Evolutionary conservation across 805 yeast species (phyloP), one percentile per base, ranked within the genome.

Genomic region (Debaryomyces hansenii): DNA sequence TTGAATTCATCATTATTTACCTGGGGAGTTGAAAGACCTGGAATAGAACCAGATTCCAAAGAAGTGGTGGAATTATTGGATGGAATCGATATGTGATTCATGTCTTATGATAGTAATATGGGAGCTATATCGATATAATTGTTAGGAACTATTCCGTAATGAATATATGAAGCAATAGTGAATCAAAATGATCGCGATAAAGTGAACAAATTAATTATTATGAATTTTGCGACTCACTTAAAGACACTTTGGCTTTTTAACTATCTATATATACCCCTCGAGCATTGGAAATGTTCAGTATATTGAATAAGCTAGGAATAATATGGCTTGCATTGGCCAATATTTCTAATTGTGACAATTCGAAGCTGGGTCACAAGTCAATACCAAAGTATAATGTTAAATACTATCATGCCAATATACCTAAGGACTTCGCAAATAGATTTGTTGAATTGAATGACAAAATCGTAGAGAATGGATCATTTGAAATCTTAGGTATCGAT

Each of bases 21-120:
- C 27, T 63, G 64, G 2, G 71, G 67, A 5, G 76, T 71, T 11
- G 64, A 59, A 32, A 70, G 65, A 1, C 66, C 74, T 12, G 35
- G 31, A n/a, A 48, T 43, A 6, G 40, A 21, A 10, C 29, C 15
- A 18, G 21, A 20, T 12, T 45, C 50, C 12, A 46, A 32, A 10
- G 42, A 20, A 8, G 44, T 31, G 14, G 16, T 20, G 21, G 44
- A 40, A 29, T 36, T 32, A 29, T 36, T 37, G 10, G 40, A 4
- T 10, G 40, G 5, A 2, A 20, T 21, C 11, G 29, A 20, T 31
- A 37, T 37, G n/a, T 6, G 4, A 2, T 14, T 32, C 2, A 3
- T 32, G 2, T 11, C 36, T 14, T 32, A 9, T 14, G 12, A 6
- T 3, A 24, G 27, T 24, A 3, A 24, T 24, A 24, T 9, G 10